phyloP scores from a whole-genome alignment of 1,284 basidiomycete genomes.

The Marasmius sp. region DNA sequence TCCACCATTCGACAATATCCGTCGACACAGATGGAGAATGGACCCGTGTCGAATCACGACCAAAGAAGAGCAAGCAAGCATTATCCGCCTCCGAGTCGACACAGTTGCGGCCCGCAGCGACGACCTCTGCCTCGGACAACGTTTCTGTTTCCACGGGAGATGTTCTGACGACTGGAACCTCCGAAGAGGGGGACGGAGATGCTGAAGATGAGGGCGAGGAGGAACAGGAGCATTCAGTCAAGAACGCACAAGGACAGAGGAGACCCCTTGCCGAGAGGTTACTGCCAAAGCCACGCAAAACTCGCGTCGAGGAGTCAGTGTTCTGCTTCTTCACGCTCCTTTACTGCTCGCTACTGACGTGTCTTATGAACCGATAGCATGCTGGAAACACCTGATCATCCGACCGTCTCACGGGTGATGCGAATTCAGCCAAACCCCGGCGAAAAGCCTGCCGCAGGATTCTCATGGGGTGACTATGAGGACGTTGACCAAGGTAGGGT shows the following conservation, averaged over 20 bases:
- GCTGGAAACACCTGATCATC: constrained; percentile 58
- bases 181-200: constrained; percentile 42
- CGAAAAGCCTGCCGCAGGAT: constrained; percentile 61
- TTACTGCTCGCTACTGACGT: constrained; percentile 6
- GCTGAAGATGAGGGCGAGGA: constrained; percentile 32
- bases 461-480: constrained; percentile 76
- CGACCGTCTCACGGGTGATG: constrained; percentile 58
- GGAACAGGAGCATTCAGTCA: constrained; percentile 19
- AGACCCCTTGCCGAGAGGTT: constrained; percentile 59
- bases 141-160: constrained; percentile 10
- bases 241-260: constrained; percentile 19
- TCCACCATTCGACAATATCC: constrained; percentile 21
- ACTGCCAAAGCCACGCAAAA: constrained; percentile 58
- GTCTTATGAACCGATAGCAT: constrained; percentile 41
- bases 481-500: constrained; percentile 38
- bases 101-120: constrained; percentile 7
- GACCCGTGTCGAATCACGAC: constrained; percentile 46
- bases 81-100: constrained; percentile 4
- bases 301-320: constrained; percentile 66
- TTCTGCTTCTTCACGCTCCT: constrained; percentile 12
- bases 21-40: constrained; percentile 43
- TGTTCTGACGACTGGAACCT: constrained; percentile 47
- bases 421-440: constrained; percentile 54
- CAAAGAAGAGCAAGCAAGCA: constrained; percentile 1
- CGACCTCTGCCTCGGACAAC: constrained; percentile 2